phyloP scores from a whole-genome alignment of 495 filamentous ascomycete genomes.

The Aspergillus baeticus region DNA sequence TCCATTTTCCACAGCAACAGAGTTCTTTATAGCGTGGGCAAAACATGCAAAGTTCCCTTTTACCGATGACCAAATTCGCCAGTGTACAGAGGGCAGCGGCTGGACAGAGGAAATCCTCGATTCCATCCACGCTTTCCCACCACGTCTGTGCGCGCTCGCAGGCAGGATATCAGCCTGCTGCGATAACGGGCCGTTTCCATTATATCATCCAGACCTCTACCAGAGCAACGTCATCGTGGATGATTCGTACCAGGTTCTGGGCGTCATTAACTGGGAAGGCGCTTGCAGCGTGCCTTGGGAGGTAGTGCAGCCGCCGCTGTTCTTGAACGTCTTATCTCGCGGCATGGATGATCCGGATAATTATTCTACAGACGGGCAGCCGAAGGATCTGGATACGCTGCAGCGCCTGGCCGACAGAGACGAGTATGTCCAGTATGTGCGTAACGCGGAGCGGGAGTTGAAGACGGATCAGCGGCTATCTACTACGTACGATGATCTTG shows the following conservation, averaged over 20 bases:
- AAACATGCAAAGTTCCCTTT: slow-evolving; percentile 1
- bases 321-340: background rate
- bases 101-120: background rate
- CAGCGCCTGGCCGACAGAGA: background rate
- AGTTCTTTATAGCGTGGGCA: slow-evolving; percentile 17
- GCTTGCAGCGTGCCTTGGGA: slow-evolving; percentile 29
- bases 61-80: background rate
- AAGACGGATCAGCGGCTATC: background rate
- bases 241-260: slow-evolving; percentile 25
- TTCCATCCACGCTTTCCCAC: background rate
- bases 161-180: background rate
- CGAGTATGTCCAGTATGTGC: background rate
- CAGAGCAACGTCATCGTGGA: slow-evolving; percentile 38
- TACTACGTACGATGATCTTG: too few species aligned
- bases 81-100: background rate
- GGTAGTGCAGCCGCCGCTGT: slow-evolving; percentile 2
- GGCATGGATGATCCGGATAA: background rate
- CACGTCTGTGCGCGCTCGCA: background rate
- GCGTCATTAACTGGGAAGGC: slow-evolving; percentile 36
- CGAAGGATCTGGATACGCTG: background rate
- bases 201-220: slow-evolving; percentile 28
- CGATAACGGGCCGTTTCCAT: slow-evolving; percentile 14
- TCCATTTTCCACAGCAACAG: slow-evolving; percentile 15
- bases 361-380: background rate
- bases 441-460: background rate